Percentiles rank a stretch among this genome's conserved stretches.
phyloP scores from a whole-genome alignment of 2,329 filamentous ascomycete genomes.

The Onygenales sp. region DNA sequence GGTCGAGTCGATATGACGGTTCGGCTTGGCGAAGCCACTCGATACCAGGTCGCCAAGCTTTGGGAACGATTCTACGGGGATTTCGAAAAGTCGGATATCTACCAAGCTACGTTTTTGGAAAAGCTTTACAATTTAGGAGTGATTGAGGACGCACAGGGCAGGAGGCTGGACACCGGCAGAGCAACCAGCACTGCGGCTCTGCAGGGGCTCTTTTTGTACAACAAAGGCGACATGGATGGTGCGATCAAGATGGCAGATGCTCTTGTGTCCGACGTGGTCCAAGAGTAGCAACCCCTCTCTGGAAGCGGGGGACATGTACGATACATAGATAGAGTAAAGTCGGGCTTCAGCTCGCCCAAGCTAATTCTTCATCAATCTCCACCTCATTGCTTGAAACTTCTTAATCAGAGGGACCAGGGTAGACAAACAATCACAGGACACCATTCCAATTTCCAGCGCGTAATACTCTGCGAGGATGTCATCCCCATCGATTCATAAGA shows the following conservation, averaged over 20 bases:
- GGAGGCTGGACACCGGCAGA: constrained; percentile 36
- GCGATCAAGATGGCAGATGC: constrained; percentile 69
- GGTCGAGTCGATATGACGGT: constrained; percentile 91
- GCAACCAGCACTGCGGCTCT: constrained; percentile 80
- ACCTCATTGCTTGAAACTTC: not conserved
- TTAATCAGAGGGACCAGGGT: not conserved
- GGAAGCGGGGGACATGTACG: not conserved
- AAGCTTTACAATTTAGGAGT: constrained; percentile 62
- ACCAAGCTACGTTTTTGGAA: constrained; percentile 59
- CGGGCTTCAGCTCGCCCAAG: not conserved
- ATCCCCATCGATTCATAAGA: not conserved
- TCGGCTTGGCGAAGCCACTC: constrained; percentile 76
- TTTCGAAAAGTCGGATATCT: constrained; percentile 54
- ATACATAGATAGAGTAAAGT: not conserved
- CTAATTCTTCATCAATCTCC: not conserved
- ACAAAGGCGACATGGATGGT: constrained; percentile 82
- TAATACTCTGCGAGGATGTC: not conserved
- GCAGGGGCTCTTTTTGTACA: constrained; percentile 89
- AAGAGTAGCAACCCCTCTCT: not conserved
- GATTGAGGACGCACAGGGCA: constrained; percentile 49
- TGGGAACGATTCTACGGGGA: constrained; percentile 96
- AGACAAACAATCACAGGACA: too few relatives aligned
- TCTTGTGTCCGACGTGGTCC: constrained; percentile 13
- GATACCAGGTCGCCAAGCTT: constrained; percentile 73
- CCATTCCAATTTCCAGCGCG: not conserved